Base-by-base conservation (phyloP, 192 early-diverging fungal species). In the Coemansia sp. region DNA sequence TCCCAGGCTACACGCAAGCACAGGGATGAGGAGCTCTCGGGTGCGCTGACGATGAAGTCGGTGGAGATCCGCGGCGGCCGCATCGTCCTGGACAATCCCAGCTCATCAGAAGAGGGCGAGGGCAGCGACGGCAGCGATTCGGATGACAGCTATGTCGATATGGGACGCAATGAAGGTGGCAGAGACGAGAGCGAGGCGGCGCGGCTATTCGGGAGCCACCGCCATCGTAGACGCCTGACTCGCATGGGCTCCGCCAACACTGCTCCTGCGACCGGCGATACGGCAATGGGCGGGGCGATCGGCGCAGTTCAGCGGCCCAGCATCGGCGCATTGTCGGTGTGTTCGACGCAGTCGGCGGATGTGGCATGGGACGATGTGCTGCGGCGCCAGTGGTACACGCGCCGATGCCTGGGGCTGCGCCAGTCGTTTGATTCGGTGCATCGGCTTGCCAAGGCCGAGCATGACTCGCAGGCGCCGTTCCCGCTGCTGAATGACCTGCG, bases 31-130 rank as follows among this genome's bases (percentile, higher is more conserved):
- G 76, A 79, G 61, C 67, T 74, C 48, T 45, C 71, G 0, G 70
- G 65, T 17, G 76, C 76, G 19, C 67, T 79, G 59, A 79, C 76
- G 6, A 79, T 79, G 76, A 79, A 79, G 61, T 62, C 71, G 15
- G 76, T 79, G 22, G 76, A 79, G 67, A 79, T 79, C 50, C 70
- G 70, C 29, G 76, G 76, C 30, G 76, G 76, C 17, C 61, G 76
- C 40, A 79, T 79, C 7, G 64, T 79, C 30, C 64, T 79, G 13
- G 76, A 79, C 29, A 71, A 79, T 20, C 71, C 76, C 9, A 74
- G 71, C 54, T 73, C 63, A 28, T 59, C 61, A 9, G 59, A 60
- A n/a, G 65, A 45, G 3, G 28, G 40, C 23, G 22, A 36, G 3
- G 37, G 30, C 53, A n/a, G 23, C 3, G 29, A 20, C 34, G 25